Evolutionary conservation across 1,284 basidiomycete genomes (phyloP).

Genomic region (Papiliotrema terrestris): DNA sequence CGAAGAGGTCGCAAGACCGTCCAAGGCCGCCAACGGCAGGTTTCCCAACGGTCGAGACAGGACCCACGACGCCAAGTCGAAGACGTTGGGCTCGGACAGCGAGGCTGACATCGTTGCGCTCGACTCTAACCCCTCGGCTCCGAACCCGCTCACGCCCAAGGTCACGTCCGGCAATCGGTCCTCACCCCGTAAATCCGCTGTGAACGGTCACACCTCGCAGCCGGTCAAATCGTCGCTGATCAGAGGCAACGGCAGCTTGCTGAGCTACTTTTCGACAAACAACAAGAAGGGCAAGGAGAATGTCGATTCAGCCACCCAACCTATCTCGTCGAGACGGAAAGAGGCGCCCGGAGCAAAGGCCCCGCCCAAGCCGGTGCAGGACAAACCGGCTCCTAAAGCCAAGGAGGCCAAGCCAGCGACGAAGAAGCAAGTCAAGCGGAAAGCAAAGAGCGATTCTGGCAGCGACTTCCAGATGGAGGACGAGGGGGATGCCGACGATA

Average conservation of each 20-base stretch:
- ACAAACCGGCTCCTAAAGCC: not conserved
- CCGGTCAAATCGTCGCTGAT: not conserved
- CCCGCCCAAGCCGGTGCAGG: not conserved
- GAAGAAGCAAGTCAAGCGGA: slow-evolving; percentile 10
- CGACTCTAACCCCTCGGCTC: too few relatives aligned
- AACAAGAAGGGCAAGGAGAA: slow-evolving; percentile 10
- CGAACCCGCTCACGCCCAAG: too few relatives aligned
- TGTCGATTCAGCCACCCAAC: not conserved
- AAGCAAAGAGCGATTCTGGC: slow-evolving; percentile 14
- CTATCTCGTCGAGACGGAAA: not conserved
- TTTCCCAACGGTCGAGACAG: not conserved
- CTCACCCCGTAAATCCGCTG: not conserved
- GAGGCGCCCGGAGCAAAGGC: not conserved
- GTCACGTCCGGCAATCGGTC: too few relatives aligned
- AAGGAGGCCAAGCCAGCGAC: not conserved
- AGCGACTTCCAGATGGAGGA: slow-evolving; percentile 22
- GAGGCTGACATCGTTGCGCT: not conserved
- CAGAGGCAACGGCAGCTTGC: not conserved
- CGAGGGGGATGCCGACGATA: slow-evolving; percentile 12
- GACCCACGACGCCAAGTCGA: not conserved
- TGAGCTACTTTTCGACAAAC: not conserved
- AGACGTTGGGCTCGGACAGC: not conserved
- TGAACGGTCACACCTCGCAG: not conserved
- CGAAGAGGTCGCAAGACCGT: not conserved
- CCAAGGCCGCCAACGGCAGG: not conserved